Evolutionary conservation across 129 eudicot species (phyloP).

Genomic region (Deinandra increscens): DNA sequence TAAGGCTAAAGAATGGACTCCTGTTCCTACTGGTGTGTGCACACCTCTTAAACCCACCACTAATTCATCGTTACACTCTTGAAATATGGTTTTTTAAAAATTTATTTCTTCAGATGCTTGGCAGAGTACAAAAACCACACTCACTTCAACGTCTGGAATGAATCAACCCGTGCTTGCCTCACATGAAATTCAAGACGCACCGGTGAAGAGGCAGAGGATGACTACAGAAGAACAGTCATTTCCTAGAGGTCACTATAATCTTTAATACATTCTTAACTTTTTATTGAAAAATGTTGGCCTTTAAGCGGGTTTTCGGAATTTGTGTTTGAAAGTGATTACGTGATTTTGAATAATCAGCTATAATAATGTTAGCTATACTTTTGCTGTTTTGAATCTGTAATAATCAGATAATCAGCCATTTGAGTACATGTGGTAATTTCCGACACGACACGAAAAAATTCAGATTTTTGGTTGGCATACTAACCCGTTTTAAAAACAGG

Average conservation of each 20-base stretch:
- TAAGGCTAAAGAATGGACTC: constrained; percentile 67
- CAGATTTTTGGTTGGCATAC: too few species aligned
- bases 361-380: neutral
- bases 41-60: neutral
- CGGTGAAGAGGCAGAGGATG: constrained; percentile 31
- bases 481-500: too few species aligned
- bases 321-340: neutral
- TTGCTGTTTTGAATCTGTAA: neutral
- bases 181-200: constrained; percentile 34
- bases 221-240: constrained; percentile 21
- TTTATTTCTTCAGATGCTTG: constrained; percentile 48
- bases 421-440: too few species aligned
- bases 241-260: constrained; percentile 45
- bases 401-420: neutral
- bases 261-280: neutral
- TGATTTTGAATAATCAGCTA: neutral
- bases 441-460: too few species aligned
- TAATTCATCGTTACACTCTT: neutral
- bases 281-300: neutral
- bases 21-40: constrained; percentile 52
- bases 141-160: constrained; percentile 37
- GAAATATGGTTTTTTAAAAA: neutral
- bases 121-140: constrained; percentile 31
- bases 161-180: constrained; percentile 20
- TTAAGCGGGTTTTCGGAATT: neutral